Base-by-base conservation (phyloP, 1,284 basidiomycete genomes). In the Boletus semigastroideus region DNA sequence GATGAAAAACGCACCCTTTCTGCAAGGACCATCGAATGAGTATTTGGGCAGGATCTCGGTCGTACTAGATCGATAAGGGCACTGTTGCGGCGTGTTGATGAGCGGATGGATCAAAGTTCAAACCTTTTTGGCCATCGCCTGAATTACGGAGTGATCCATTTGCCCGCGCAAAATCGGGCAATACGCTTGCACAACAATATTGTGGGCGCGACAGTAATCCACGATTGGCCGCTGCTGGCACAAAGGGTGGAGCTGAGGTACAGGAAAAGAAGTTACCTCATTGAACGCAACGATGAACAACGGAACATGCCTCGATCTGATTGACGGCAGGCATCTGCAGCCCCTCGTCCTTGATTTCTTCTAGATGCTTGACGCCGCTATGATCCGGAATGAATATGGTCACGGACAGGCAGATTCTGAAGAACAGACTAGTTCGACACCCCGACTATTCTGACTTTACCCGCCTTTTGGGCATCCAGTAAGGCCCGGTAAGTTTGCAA, bases 21-120 rank as follows among this genome's bases (percentile, higher is more conserved):
- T 94, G 92, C 42, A 94, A 71, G 43, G 86, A 90, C 91, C 91
- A 94, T 13, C 92, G 79, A 53, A 94, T 71, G 28, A 94, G 76
- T 44, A 94, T 77, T 61, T 93, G 92, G 2, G 87, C 84, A 13
- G 82, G 78, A 49, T 83, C 79, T 39, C 78, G 74, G 17, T 62
- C 64, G 56, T 81, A 64, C 82, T 85, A 48, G 49, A 47, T 48
- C 6, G 17, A 48, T 42, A 16, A 53, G 39, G 42, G 19, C 22
- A 13, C 38, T 42, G 39, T 31, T 37, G 55, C 34, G 34, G 51
- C 48, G 38, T 41, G 39, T 48, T n/a, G 28, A 51, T 39, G 25
- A 25, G 5, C n/a, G n/a, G 43, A 27, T 14, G 40, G 14, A 17
- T 46, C 63, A 22, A n/a, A 41, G 16, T 20, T 46, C 65, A 28